phyloP scores from a whole-genome alignment of 805 yeast genomes.

The Ogataea haglerorum region DNA sequence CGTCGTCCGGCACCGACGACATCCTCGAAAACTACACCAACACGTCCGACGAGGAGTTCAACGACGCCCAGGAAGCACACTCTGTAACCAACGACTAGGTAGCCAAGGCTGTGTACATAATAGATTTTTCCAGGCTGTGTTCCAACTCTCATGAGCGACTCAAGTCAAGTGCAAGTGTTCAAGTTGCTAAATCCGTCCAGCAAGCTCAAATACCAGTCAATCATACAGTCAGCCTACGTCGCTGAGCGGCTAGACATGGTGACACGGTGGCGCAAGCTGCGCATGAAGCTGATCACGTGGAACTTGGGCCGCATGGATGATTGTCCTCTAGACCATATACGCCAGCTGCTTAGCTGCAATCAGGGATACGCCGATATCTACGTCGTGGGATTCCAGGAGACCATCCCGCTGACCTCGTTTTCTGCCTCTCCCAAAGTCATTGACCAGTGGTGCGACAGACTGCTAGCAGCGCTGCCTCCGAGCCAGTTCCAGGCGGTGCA shows the following conservation, averaged over 20 bases:
- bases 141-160: slow-evolving; percentile 2
- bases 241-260: slow-evolving; percentile 10
- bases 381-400: slow-evolving; percentile 48
- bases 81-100: neutral
- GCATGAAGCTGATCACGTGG: slow-evolving; percentile 37
- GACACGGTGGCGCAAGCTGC: slow-evolving; percentile 3
- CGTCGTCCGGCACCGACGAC: slow-evolving; percentile 2
- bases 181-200: slow-evolving; percentile 28
- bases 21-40: slow-evolving; percentile 13
- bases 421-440: slow-evolving; percentile 35
- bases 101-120: slow-evolving; percentile 5
- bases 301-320: slow-evolving; percentile 31
- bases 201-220: slow-evolving; percentile 20
- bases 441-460: slow-evolving; percentile 32
- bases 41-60: slow-evolving; percentile 22
- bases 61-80: slow-evolving; percentile 25
- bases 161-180: slow-evolving; percentile 17
- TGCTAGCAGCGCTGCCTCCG: slow-evolving; percentile 24
- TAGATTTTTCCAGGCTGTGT: slow-evolving; percentile 2
- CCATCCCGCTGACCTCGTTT: slow-evolving; percentile 45
- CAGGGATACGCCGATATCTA: slow-evolving; percentile 33
- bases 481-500: slow-evolving; percentile 36
- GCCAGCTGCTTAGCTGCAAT: slow-evolving; percentile 14
- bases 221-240: slow-evolving; percentile 20
- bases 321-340: slow-evolving; percentile 13